A percentile compares a stretch with the other conserved stretches of the same genome.
Evolutionary conservation across 768 basidiomycete genomes (phyloP).

Genomic region (Termitomyces titanicus): DNA sequence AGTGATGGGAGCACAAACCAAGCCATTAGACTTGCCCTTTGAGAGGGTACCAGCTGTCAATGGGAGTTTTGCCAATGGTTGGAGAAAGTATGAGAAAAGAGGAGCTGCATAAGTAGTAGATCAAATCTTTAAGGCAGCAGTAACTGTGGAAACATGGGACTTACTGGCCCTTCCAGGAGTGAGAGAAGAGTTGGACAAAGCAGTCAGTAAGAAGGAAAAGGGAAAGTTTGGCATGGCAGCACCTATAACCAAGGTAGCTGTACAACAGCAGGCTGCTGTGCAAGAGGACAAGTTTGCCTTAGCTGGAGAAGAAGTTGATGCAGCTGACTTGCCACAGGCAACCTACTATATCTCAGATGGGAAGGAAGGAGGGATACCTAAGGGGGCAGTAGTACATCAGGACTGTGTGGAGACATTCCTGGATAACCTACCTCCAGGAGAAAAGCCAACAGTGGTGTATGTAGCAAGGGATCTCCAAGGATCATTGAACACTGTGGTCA

Average conservation of each 20-base stretch:
- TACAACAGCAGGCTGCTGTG: too few species aligned
- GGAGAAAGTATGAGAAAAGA: not conserved
- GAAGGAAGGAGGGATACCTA: not conserved
- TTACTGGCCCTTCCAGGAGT: too few species aligned
- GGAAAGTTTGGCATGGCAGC: too few species aligned
- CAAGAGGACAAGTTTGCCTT: too few species aligned
- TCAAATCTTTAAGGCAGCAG: not conserved
- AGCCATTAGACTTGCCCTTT: too few species aligned
- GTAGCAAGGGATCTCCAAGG: not conserved
- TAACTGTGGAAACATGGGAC: not conserved
- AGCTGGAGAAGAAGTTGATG: too few species aligned
- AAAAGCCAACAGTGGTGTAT: not conserved
- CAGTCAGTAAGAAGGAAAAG: too few species aligned
- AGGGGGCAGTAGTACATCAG: not conserved
- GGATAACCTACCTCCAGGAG: not conserved
- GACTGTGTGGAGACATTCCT: not conserved
- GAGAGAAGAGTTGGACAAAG: too few species aligned
- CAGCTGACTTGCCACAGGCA: too few species aligned
- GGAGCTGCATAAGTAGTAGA: not conserved
- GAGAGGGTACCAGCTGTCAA: not conserved
- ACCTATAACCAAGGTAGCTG: too few species aligned
- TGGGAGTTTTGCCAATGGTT: not conserved
- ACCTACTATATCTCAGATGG: not conserved
- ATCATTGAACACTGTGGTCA: not conserved
- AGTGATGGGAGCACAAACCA: too few species aligned